Percentiles rank a stretch among this genome's conserved stretches.
These are phyloP conservation scores for Pseudevernia furfuracea DNA, from an alignment of 495 filamentous ascomycete genomes.

Conservation along the genomic window DNA sequence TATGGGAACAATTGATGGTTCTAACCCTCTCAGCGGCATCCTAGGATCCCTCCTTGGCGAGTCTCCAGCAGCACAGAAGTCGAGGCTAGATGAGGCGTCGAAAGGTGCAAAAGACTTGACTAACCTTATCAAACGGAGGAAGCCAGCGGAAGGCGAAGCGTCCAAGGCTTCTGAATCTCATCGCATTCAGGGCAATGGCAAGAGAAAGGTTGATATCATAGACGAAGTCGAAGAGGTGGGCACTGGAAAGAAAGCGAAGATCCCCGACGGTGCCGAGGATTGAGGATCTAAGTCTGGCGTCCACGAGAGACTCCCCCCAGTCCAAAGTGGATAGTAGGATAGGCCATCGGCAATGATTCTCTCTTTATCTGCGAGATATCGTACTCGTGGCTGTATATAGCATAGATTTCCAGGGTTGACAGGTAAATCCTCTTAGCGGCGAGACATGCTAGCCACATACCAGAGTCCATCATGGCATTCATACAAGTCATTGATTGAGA, in stretches of 20 bases:
- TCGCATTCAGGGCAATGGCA: slow-evolving; percentile 27
- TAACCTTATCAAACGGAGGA: slow-evolving; percentile 69
- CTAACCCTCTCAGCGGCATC: slow-evolving; percentile 54
- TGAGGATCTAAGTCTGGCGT: too few relatives aligned
- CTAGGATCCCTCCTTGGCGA: slow-evolving; percentile 68
- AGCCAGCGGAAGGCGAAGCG: slow-evolving; percentile 43
- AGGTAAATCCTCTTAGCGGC: background rate
- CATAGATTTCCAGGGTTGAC: background rate
- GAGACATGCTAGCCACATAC: background rate
- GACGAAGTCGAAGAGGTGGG: slow-evolving; percentile 31
- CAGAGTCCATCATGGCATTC: background rate
- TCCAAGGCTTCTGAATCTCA: slow-evolving; percentile 21
- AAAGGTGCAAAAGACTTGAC: slow-evolving; percentile 80
- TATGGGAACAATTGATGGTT: slow-evolving; percentile 36
- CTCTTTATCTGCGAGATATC: background rate
- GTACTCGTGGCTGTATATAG: background rate
- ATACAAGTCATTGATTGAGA: background rate
- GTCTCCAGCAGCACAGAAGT: slow-evolving; percentile 51
- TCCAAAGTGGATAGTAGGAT: background rate
- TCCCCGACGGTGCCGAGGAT: slow-evolving; percentile 8
- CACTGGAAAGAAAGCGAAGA: slow-evolving; percentile 32
- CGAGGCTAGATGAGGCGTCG: slow-evolving; percentile 66
- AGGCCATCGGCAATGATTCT: too few relatives aligned
- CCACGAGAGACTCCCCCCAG: background rate
- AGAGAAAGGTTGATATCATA: slow-evolving; percentile 39